Evolutionary conservation across 305 asterid genomes (phyloP), one percentile per base, ranked within the genome.

Genomic region (Ajuga reptans): DNA sequence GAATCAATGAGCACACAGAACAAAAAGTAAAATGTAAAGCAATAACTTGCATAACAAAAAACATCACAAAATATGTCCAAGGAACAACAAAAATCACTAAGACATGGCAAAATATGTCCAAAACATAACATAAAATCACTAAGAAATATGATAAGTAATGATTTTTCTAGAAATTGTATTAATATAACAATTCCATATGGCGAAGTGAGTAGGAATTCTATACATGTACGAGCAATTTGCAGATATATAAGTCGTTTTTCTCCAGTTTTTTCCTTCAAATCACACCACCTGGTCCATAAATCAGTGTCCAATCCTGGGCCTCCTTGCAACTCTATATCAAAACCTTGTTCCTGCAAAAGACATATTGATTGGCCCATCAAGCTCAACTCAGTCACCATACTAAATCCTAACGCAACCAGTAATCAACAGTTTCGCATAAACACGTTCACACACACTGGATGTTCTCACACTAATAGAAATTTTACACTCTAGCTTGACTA

Each of bases 311-410:
- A 37, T 37, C 39, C 39, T 14, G 31, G 66, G 80, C 76, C 69
- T 61, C 62, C 71, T 4, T 33, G 59, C 73, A 76, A 68, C 74
- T 78, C 86, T 85, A 91, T 76, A 91, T 91, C 87, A 87, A 81
- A 79, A 91, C 96, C 79, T 91, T 89, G 88, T 80, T 91, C 90
- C 95, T 91, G 95, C 73, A 91, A 77, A 71, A 72, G 58, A 66
- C 43, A 76, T 61, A 71, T 51, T 18, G 63, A 62, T 24, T 52
- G 50, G 41, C 27, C 60, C 49, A 72, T 79, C 72, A 79, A 68
- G 27, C 58, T 66, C 79, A 77, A 56, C 34, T 57, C 55, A 9
- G 41, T 50, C 52, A 3, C 55, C 14, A 54, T 41, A 17, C 14
- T 47, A 27, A 61, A 65, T 66, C 16, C 57, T 8, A 51, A 41